Evolutionary conservation across 345 rosid genomes (phyloP).

Genomic region (Cardamine resedifolia): DNA sequence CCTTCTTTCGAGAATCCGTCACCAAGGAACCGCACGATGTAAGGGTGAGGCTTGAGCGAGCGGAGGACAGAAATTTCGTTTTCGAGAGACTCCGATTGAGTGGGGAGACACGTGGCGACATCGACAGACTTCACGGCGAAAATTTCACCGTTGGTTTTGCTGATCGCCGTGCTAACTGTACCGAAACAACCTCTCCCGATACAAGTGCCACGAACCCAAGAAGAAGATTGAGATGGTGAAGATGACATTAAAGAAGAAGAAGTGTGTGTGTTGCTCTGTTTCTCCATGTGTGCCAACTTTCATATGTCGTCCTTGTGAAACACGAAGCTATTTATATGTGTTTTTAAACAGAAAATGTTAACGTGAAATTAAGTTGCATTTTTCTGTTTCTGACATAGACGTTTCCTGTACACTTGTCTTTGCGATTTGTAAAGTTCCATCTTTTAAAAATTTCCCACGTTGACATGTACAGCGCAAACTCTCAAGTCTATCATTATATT

Average conservation of each 20-base stretch:
- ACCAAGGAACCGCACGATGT: constrained; percentile 52
- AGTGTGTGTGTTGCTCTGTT: constrained; percentile 19
- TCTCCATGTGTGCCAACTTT: constrained; percentile 28
- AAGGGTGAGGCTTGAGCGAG: constrained; percentile 49
- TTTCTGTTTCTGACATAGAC: constrained; percentile 31
- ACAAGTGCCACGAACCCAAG: constrained; percentile 56
- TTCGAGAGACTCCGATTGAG: constrained; percentile 49
- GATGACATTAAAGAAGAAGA: constrained; percentile 33
- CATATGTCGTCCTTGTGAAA: not conserved
- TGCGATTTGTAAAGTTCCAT: constrained; percentile 13
- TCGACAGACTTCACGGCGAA: constrained; percentile 68
- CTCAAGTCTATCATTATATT: constrained; percentile 26
- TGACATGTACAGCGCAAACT: constrained; percentile 32
- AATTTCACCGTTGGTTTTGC: constrained; percentile 37
- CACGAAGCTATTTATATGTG: constrained; percentile 29
- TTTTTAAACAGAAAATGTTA: constrained; percentile 21
- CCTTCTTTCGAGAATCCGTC: constrained; percentile 50
- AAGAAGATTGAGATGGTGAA: not conserved
- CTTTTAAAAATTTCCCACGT: constrained; percentile 28
- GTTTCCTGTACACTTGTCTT: constrained; percentile 23
- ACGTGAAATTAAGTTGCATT: constrained; percentile 33
- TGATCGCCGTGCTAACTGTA: constrained; percentile 45
- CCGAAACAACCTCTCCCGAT: constrained; percentile 64
- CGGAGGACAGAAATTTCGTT: constrained; percentile 57
- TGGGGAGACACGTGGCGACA: constrained; percentile 32